phyloP scores from a whole-genome alignment of 2,329 filamentous ascomycete genomes.

The Penicillium freii region DNA sequence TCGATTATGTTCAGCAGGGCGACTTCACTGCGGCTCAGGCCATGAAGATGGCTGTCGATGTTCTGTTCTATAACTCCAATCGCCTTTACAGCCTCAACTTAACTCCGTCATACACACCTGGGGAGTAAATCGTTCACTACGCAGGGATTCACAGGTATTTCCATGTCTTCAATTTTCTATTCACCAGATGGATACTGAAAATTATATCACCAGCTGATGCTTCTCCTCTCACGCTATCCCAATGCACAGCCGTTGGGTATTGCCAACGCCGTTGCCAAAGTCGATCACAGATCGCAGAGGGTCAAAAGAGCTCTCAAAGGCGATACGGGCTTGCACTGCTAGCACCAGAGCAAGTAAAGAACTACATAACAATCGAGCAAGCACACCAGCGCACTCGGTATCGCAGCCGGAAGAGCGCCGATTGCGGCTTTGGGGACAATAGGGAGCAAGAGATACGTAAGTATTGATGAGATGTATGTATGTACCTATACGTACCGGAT shows the following conservation, averaged over 20 bases:
- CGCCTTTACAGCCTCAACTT: conserved; percentile 64
- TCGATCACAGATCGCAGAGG: not conserved
- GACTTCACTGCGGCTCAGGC: conserved; percentile 64
- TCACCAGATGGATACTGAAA: not conserved
- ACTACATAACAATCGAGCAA: conserved; percentile 25
- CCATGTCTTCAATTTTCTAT: conserved; percentile 38
- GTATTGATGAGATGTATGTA: not conserved
- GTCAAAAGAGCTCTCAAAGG: no score
- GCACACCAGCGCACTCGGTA: conserved; percentile 33
- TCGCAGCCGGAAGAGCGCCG: conserved; percentile 29
- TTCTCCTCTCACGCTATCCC: not conserved
- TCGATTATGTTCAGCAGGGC: conserved; percentile 63
- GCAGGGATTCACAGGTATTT: conserved; percentile 35
- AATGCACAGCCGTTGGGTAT: conserved; percentile 40
- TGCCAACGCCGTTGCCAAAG: conserved; percentile 18
- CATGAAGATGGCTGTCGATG: conserved; percentile 60
- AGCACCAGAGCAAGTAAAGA: conserved; percentile 28
- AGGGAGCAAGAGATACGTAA: not conserved
- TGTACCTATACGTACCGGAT: no score
- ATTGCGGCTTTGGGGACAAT: conserved; percentile 22
- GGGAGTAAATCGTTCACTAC: not conserved
- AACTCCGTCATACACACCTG: conserved; percentile 25
- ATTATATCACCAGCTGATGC: not conserved
- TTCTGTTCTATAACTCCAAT: conserved; percentile 77
- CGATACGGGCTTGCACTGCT: conserved; percentile 24